Evolutionary conservation across 2,329 filamentous ascomycete genomes (phyloP).

Genomic region (Trichoderma endophyticum): DNA sequence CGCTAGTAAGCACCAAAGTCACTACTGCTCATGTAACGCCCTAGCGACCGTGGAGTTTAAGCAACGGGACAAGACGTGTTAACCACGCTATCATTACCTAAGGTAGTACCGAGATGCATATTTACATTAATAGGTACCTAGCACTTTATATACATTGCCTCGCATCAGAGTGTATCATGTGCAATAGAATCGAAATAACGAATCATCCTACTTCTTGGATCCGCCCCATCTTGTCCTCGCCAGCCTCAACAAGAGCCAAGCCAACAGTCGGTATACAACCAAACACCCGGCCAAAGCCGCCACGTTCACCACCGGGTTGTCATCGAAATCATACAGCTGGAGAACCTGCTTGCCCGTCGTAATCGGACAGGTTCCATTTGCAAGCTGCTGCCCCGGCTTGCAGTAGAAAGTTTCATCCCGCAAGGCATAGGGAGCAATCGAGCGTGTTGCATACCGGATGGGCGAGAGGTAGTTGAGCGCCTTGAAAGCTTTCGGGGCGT

Average conservation of each 20-base stretch:
- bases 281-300: conserved; percentile 61
- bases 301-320: conserved; percentile 58
- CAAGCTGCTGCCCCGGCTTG: conserved; percentile 54
- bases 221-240: conserved; percentile 53
- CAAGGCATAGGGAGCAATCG: conserved; percentile 64
- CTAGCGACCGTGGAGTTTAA: no score
- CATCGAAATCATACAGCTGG: conserved; percentile 63
- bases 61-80: no score
- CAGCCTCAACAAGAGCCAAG: conserved; percentile 55
- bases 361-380: conserved; percentile 61
- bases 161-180: neutral
- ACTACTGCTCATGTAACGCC: no score
- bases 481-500: conserved; percentile 63
- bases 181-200: neutral
- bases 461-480: conserved; percentile 70
- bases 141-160: neutral
- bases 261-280: conserved; percentile 62
- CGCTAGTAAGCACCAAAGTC: no score
- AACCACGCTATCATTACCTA: no score
- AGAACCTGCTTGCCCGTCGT: conserved; percentile 65
- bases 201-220: neutral
- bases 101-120: neutral
- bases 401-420: conserved; percentile 62
- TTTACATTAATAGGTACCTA: neutral
- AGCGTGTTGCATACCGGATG: conserved; percentile 65